Evolutionary conservation across 768 basidiomycete species (phyloP).

Genomic region (Tremella mesenterica): DNA sequence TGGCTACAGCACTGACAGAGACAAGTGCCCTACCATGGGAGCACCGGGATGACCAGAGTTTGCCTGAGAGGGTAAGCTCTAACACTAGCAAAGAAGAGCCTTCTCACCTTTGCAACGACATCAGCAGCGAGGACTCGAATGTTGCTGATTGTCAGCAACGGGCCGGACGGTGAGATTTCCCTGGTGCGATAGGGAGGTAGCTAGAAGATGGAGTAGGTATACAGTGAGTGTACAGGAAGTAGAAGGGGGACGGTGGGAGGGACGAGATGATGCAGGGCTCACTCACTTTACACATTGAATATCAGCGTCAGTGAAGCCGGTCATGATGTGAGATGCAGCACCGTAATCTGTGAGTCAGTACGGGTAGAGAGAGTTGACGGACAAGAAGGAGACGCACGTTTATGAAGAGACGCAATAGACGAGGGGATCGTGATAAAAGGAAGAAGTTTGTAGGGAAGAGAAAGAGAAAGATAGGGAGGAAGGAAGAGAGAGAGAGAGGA

Average conservation of each 20-base stretch:
- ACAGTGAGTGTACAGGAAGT: neutral
- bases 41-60: constrained; percentile 95
- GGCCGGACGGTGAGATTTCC: constrained; percentile 8
- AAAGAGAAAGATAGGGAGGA: neutral
- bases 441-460: neutral
- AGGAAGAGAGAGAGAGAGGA: neutral
- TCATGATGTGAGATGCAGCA: no score
- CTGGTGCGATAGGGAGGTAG: constrained; percentile 18
- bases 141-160: constrained; percentile 23
- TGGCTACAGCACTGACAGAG: neutral
- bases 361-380: neutral
- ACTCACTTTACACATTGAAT: constrained; percentile 21
- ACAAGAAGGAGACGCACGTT: neutral
- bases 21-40: constrained; percentile 65
- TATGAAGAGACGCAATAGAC: neutral
- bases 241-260: neutral
- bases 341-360: constrained; percentile 13
- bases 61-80: constrained; percentile 48
- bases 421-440: neutral
- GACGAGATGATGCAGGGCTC: neutral
- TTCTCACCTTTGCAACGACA: constrained; percentile 43
- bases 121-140: constrained; percentile 45
- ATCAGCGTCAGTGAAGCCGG: constrained; percentile 14
- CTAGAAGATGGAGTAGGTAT: neutral
- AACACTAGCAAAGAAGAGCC: neutral